Base-by-base conservation (phyloP, 106 monocot species). In the Dendrobium huoshanense region DNA sequence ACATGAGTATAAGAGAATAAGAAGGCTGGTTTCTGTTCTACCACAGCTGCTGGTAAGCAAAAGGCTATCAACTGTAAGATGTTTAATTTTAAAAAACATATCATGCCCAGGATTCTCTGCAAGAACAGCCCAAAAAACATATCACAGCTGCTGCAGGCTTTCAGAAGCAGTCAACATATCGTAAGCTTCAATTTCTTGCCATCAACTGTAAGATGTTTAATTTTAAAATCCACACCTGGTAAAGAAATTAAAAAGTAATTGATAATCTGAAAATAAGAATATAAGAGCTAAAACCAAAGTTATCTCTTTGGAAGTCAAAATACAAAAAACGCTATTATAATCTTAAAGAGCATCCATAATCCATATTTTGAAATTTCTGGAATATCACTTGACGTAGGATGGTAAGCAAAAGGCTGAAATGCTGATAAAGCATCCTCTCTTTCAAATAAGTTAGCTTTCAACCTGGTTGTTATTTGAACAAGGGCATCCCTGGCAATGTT, bases 161-260 rank as follows among this genome's bases (percentile, higher is more conserved):
- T 41, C 19, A 68, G 13, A 19, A 67, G 41, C 47, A 67, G 64
- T 76, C 65, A 84, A 33, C 95, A 96, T 78, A 96, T 96, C 9
- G 93, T 96, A 33, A 96, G 85, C 77, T 96, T 96, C 67, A 96
- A 85, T 85, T 87, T 96, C 80, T 96, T 96, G 33, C 89, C 95
- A 79, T 80, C 88, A 80, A 93, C 80, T 49, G 80, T 89, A 80
- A 96, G 89, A 73, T 84, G 86, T 86, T 96, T 93, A 81, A 96
- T 89, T 80, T 96, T 93, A 81, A 96, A 96, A 85, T 96, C 95
- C 78, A 96, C 95, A 75, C 95, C 95, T 96, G 78, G 74, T 43
- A 3, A 74, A 43, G 20, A 41, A 20, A 74, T 74, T 42, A 74
- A 74, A 13, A 74, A 74, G 16, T 70, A 29, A 43, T 19, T 41